These are phyloP conservation scores for Sordaria brevicollis DNA, from an alignment of 495 filamentous ascomycete genomes.

Conservation along the genomic window DNA sequence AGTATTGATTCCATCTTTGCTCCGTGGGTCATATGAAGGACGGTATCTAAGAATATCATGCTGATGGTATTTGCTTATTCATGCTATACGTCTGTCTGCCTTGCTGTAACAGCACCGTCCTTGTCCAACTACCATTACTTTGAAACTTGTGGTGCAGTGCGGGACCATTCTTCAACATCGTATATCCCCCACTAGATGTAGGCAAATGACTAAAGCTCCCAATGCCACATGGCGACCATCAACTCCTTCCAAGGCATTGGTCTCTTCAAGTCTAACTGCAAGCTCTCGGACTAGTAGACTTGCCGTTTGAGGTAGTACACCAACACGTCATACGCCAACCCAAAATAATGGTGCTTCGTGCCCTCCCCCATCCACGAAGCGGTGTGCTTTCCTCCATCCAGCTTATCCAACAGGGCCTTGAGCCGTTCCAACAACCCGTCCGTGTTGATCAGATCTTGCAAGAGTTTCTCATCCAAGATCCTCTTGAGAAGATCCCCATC, in stretches of 20 bases:
- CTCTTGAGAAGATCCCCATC: slow-evolving; percentile 56
- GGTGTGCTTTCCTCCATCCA: slow-evolving; percentile 21
- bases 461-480: slow-evolving; percentile 36
- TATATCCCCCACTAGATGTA: too few relatives aligned
- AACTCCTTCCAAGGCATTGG: too few relatives aligned
- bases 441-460: slow-evolving; percentile 32
- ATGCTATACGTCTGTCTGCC: neutral
- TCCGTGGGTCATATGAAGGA: neutral
- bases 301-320: slow-evolving; percentile 33
- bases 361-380: slow-evolving; percentile 1
- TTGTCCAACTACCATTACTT: too few relatives aligned
- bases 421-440: slow-evolving; percentile 18
- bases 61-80: neutral
- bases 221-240: too few relatives aligned
- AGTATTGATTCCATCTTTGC: neutral
- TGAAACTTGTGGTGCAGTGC: too few relatives aligned
- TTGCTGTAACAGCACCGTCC: neutral
- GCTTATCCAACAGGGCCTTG: slow-evolving; percentile 20
- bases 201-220: too few relatives aligned
- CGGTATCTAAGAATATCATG: neutral
- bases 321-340: slow-evolving; percentile 34
- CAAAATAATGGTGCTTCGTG: slow-evolving; percentile 15
- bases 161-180: too few relatives aligned
- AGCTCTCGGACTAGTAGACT: slow-evolving; percentile 29
- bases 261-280: too few relatives aligned